A percentile compares a stretch with the other conserved stretches of the same genome.
phyloP scores from a whole-genome alignment of 768 basidiomycete genomes.

The Termitomyces eurrhizus region DNA sequence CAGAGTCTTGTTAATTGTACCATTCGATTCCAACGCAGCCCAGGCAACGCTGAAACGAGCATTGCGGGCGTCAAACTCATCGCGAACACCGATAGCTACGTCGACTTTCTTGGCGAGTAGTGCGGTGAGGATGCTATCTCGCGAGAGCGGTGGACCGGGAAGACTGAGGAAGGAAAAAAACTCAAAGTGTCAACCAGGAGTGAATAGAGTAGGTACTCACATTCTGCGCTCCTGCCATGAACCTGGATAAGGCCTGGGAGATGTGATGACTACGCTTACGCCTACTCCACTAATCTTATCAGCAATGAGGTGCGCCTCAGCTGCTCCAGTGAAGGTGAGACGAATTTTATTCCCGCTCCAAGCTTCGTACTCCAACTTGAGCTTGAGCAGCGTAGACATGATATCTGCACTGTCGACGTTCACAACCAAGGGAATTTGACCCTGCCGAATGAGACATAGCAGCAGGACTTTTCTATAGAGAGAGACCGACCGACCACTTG shows the following conservation, averaged over 20 bases:
- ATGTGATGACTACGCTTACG: constrained; percentile 70
- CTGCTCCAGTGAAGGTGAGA: constrained; percentile 56
- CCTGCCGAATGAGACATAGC: constrained; percentile 29
- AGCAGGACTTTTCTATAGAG: constrained; percentile 16
- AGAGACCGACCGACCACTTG: constrained; percentile 25
- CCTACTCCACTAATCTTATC: constrained; percentile 54
- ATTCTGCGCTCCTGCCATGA: constrained; percentile 65
- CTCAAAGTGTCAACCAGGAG: neutral
- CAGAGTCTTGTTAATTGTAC: constrained; percentile 32
- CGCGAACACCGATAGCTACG: constrained; percentile 54
- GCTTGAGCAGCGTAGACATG: constrained; percentile 62
- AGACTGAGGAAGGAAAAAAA: constrained; percentile 30
- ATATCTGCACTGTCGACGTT: constrained; percentile 69
- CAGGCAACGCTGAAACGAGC: constrained; percentile 63
- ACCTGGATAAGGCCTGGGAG: constrained; percentile 57
- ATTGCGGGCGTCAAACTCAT: constrained; percentile 64
- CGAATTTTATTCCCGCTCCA: constrained; percentile 26
- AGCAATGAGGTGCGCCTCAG: constrained; percentile 63
- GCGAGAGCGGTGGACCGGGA: constrained; percentile 67
- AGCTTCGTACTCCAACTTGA: constrained; percentile 53
- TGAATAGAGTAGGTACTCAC: constrained; percentile 30
- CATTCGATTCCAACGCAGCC: constrained; percentile 31
- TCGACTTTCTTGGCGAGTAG: constrained; percentile 61
- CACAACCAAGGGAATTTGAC: constrained; percentile 60
- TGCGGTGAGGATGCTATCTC: constrained; percentile 47